Evolutionary conservation across 1,139 yeast genomes (phyloP).

Genomic region (Kurtzmaniella natalensis): DNA sequence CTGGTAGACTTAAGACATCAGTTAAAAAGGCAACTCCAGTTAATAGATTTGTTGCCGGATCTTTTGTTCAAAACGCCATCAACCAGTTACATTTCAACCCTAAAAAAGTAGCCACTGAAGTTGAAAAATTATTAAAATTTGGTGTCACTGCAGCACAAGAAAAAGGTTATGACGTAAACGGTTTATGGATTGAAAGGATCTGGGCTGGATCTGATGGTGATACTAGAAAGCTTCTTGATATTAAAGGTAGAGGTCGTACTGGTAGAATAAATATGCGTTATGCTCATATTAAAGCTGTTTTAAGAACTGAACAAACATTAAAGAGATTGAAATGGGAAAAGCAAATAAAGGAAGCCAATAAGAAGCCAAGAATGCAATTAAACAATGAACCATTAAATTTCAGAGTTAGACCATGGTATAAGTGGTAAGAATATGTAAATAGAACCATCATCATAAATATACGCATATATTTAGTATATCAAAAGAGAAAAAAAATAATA

Average conservation of each 20-base stretch:
- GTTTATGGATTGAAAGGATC: slow-evolving; percentile 69
- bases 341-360: slow-evolving; percentile 34
- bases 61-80: slow-evolving; percentile 74
- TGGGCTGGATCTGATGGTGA: slow-evolving; percentile 93
- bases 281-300: slow-evolving; percentile 75
- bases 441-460: background rate
- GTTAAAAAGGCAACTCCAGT: slow-evolving; percentile 85
- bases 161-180: slow-evolving; percentile 55
- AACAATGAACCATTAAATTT: slow-evolving; percentile 45
- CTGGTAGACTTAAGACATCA: slow-evolving; percentile 78
- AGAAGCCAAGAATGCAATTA: slow-evolving; percentile 46
- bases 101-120: slow-evolving; percentile 75
- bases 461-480: too few relatives aligned
- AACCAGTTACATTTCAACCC: slow-evolving; percentile 89
- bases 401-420: slow-evolving; percentile 38
- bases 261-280: slow-evolving; percentile 76
- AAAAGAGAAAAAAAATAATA: too few relatives aligned
- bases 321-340: slow-evolving; percentile 59
- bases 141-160: slow-evolving; percentile 69
- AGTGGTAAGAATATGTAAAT: slow-evolving; percentile 30
- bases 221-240: slow-evolving; percentile 69
- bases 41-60: slow-evolving; percentile 67
- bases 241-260: slow-evolving; percentile 86
- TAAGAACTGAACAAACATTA: slow-evolving; percentile 61
- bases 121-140: slow-evolving; percentile 67